A percentile compares a stretch with the other conserved stretches of the same genome.
Evolutionary conservation across 116 monocot genomes (phyloP).

Genomic region (Cymodocea nodosa): DNA sequence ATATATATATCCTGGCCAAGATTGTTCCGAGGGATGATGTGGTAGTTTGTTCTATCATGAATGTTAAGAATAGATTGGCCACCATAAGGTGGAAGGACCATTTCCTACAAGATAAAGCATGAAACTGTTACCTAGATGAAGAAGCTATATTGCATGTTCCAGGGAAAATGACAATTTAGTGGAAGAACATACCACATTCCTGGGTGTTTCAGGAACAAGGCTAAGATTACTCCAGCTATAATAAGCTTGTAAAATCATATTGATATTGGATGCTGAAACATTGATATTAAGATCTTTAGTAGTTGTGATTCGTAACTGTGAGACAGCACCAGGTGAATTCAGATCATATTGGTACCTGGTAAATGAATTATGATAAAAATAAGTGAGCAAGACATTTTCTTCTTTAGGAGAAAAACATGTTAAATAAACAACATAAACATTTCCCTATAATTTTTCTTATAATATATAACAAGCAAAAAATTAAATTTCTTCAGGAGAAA

Average conservation of each 20-base stretch:
- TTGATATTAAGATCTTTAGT: constrained; percentile 68
- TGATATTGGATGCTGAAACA: constrained; percentile 70
- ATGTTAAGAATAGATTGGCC: constrained; percentile 48
- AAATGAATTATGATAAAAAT: background rate
- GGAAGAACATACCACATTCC: constrained; percentile 33
- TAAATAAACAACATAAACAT: too few relatives aligned
- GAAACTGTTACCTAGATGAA: background rate
- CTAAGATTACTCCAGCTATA: constrained; percentile 87
- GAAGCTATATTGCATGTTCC: background rate
- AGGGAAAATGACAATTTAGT: background rate
- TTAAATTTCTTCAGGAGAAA: too few relatives aligned
- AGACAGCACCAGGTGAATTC: constrained; percentile 52
- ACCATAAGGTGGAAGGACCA: constrained; percentile 13
- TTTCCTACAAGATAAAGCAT: constrained; percentile 9
- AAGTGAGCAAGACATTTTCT: background rate
- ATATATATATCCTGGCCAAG: constrained; percentile 88
- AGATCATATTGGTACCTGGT: constrained; percentile 89
- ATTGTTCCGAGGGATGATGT: constrained; percentile 80
- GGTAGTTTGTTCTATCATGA: constrained; percentile 53
- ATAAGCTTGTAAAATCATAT: constrained; percentile 90
- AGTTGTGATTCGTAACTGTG: constrained; percentile 64
- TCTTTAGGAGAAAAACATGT: background rate
- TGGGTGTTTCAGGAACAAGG: constrained; percentile 29
- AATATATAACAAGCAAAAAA: too few relatives aligned
- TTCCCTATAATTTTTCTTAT: too few relatives aligned